Evolutionary conservation across 2,329 filamentous ascomycete genomes (phyloP).

Genomic region (Macrophomina tecta): DNA sequence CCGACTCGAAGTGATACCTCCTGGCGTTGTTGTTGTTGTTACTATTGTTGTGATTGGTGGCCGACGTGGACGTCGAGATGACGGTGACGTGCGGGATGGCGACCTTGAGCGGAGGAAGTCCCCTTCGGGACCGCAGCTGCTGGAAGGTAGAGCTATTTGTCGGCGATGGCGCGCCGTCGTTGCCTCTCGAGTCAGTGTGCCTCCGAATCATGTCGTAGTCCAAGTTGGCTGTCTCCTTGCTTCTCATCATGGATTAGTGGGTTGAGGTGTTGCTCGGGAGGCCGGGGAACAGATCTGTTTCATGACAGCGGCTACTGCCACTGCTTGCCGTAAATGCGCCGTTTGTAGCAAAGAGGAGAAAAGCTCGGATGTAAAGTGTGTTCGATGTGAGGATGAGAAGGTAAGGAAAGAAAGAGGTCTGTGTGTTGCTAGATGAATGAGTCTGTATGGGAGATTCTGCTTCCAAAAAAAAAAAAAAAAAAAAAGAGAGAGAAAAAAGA

Average conservation of each 20-base stretch:
- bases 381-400: not conserved
- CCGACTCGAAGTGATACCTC: not conserved
- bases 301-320: slow-evolving; percentile 11
- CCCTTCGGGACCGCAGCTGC: slow-evolving; percentile 11
- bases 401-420: not conserved
- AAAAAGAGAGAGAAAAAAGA: too few relatives aligned
- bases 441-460: not conserved
- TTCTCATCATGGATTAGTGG: not conserved
- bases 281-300: not conserved
- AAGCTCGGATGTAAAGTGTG: not conserved
- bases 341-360: not conserved
- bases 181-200: not conserved
- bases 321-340: not conserved
- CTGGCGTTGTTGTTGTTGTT: not conserved
- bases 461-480: too few relatives aligned
- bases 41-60: not conserved
- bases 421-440: not conserved
- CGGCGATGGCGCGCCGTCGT: not conserved
- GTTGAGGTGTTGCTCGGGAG: not conserved
- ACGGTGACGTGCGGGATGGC: slow-evolving; percentile 13
- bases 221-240: too few relatives aligned
- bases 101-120: slow-evolving; percentile 12
- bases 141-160: slow-evolving; percentile 2
- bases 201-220: not conserved
- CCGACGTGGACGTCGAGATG: not conserved